Conservation (phyloP, 371 early-diverging fungal species). For the Rhizopus stolonifer region DNA sequence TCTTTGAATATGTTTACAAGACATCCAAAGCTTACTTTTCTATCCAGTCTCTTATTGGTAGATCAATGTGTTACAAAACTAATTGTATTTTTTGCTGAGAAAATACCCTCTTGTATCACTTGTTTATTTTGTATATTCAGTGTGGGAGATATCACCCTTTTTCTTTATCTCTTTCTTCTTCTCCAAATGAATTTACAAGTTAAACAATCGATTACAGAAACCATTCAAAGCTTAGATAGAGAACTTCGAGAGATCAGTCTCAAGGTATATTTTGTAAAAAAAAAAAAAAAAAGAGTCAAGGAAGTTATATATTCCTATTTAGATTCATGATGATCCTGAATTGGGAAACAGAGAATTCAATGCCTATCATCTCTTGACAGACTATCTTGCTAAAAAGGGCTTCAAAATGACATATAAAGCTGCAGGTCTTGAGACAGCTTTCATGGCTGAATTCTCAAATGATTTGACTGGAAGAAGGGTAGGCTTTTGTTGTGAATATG, state of each 20-base stretch:
- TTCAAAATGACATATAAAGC: slow-evolving; percentile 52
- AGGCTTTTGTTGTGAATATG: slow-evolving; percentile 63
- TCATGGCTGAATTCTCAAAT: slow-evolving; percentile 54
- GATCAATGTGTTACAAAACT: no score
- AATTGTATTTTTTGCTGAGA: no score
- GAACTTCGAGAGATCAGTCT: slow-evolving; percentile 26
- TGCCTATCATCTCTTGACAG: slow-evolving; percentile 48
- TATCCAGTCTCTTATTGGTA: no score
- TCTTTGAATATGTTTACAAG: no score
- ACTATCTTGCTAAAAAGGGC: slow-evolving; percentile 53
- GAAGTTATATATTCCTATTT: background rate
- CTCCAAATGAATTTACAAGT: background rate
- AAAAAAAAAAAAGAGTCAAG: background rate
- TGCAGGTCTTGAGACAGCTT: slow-evolving; percentile 58
- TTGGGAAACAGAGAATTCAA: slow-evolving; percentile 50
- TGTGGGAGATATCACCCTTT: background rate
- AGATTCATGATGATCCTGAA: slow-evolving; percentile 66
- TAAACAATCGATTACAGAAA: slow-evolving; percentile 8
- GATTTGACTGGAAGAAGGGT: slow-evolving; percentile 31
- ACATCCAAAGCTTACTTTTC: no score
- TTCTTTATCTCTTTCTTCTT: background rate
- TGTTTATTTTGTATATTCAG: no score
- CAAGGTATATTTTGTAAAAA: no score
- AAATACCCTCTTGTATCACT: no score
- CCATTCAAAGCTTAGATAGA: slow-evolving; percentile 8